Evolutionary conservation across 2,329 filamentous ascomycete genomes (phyloP).

Genomic region (Talaromyces marneffei): DNA sequence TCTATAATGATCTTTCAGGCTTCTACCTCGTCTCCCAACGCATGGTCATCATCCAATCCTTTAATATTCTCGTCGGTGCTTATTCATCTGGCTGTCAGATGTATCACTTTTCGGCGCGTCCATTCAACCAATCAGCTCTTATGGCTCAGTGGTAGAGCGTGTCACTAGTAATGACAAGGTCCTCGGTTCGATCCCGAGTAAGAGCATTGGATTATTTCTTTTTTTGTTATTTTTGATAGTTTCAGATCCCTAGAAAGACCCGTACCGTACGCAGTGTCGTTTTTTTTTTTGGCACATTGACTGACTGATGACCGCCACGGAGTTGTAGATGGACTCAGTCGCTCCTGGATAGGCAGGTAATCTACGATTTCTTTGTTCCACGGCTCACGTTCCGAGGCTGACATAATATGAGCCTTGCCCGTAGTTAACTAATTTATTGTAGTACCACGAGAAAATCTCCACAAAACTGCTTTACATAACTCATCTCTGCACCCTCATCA

Average conservation of each 20-base stretch:
- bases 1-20: not conserved
- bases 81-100: not conserved
- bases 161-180: conserved; percentile 6
- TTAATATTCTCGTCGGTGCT: not conserved
- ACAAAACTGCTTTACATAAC: too few relatives aligned
- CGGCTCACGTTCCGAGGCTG: not conserved
- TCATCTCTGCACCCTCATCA: too few relatives aligned
- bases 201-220: not conserved
- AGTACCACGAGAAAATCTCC: too few relatives aligned
- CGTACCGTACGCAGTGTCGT: too few relatives aligned
- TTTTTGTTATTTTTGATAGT: not conserved
- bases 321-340: too few relatives aligned
- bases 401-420: too few relatives aligned
- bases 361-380: not conserved
- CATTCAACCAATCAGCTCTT: not conserved
- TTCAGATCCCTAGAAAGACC: too few relatives aligned
- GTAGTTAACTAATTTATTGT: too few relatives aligned
- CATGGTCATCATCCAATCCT: not conserved
- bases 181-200: conserved; percentile 5
- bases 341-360: not conserved
- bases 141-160: conserved; percentile 8
- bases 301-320: too few relatives aligned
- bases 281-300: too few relatives aligned
- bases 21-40: too few relatives aligned
- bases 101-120: too few relatives aligned